phyloP scores from a whole-genome alignment of 805 yeast species.

The Wickerhamiella sorbophila region DNA sequence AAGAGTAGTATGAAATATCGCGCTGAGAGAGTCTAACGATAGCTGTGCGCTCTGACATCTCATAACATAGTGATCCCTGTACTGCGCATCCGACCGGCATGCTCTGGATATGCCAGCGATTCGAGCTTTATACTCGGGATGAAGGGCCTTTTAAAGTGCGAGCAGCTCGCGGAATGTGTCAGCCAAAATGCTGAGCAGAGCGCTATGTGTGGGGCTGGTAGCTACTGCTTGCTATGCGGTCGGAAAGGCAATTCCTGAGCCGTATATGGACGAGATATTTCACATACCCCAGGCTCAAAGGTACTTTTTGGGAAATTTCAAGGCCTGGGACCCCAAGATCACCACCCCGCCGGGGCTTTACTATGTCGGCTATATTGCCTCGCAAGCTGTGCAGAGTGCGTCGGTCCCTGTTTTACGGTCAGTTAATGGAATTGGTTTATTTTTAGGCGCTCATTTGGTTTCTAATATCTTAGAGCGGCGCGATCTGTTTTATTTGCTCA shows the following conservation, averaged over 20 bases:
- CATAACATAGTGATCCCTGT: constrained; percentile 13
- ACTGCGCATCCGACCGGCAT: constrained; percentile 16
- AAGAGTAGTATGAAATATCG: constrained; percentile 22
- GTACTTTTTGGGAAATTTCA: constrained; percentile 48
- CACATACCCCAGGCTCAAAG: constrained; percentile 68
- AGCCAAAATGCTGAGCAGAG: background rate
- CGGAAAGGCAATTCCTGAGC: constrained; percentile 11
- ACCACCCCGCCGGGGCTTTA: constrained; percentile 97
- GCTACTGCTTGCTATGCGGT: background rate
- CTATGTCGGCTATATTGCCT: constrained; percentile 18
- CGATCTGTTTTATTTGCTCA: constrained; percentile 30
- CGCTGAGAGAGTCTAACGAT: constrained; percentile 23
- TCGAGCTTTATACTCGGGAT: background rate
- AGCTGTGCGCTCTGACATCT: constrained; percentile 11
- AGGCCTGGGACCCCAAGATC: constrained; percentile 73
- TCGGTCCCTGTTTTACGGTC: constrained; percentile 31
- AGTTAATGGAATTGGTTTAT: constrained; percentile 38
- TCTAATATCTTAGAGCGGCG: constrained; percentile 29
- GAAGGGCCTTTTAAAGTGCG: too few species aligned
- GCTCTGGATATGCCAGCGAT: background rate
- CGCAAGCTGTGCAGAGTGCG: constrained; percentile 9
- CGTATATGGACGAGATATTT: constrained; percentile 57
- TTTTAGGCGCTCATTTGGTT: constrained; percentile 28
- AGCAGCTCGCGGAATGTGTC: too few species aligned
- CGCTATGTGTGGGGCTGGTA: background rate